Conservation (phyloP, 1,284 basidiomycete species). For the Apiotrichum porosum region DNA sequence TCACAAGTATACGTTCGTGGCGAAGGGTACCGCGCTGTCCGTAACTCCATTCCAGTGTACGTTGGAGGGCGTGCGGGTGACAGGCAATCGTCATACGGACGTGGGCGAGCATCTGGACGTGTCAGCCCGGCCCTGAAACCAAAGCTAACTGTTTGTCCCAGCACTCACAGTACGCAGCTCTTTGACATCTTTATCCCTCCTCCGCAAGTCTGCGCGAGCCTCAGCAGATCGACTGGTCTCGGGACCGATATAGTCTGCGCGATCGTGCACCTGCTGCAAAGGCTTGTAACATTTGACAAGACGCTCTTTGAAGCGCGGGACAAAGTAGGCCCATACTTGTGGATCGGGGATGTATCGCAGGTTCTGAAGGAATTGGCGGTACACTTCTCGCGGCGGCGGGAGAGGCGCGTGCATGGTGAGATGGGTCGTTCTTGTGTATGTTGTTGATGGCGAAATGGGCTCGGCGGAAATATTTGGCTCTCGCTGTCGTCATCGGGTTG, state of each 20-base stretch:
- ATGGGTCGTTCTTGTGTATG: no score
- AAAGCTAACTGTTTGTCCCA: no score
- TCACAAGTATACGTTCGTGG: no score
- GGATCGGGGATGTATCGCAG: constrained; percentile 37
- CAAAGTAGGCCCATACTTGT: constrained; percentile 32
- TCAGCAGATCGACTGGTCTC: not conserved
- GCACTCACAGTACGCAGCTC: no score
- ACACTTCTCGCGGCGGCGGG: constrained; percentile 14
- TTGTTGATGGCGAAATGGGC: no score
- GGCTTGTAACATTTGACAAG: not conserved
- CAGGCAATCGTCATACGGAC: not conserved
- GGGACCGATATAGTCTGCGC: no score
- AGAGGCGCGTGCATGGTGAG: not conserved
- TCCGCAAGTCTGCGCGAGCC: not conserved
- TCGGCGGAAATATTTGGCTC: not conserved
- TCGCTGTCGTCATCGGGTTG: not conserved
- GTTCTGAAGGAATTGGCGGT: constrained; percentile 31
- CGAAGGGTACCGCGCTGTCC: no score
- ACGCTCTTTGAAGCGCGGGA: constrained; percentile 17
- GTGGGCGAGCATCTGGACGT: not conserved
- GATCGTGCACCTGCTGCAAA: not conserved
- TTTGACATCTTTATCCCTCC: not conserved
- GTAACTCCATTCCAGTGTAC: no score
- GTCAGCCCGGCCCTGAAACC: no score
- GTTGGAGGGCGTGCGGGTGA: not conserved